phyloP scores from a whole-genome alignment of 257 asterid species.

The Solanum appendiculatum region DNA sequence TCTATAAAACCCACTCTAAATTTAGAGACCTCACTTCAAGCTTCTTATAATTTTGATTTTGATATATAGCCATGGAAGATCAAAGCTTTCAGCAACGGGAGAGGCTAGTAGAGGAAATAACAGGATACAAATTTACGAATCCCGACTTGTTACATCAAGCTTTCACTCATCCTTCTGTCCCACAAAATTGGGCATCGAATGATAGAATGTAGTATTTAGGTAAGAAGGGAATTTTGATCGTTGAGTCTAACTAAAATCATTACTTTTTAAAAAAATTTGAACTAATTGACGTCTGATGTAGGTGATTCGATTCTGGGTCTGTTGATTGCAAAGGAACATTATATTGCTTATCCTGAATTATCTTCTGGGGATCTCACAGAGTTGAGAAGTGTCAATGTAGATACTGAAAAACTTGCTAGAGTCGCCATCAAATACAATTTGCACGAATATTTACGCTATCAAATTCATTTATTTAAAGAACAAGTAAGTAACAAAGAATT shows the following conservation, averaged over 20 bases:
- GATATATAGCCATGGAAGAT: not conserved
- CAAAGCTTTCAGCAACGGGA: not conserved
- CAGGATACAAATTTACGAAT: slow-evolving; percentile 27
- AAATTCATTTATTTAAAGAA: not conserved
- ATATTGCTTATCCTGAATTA: slow-evolving; percentile 16
- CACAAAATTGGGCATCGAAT: not conserved
- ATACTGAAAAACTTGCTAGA: slow-evolving; percentile 57
- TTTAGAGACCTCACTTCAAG: not conserved
- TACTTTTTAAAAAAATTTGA: too few relatives aligned
- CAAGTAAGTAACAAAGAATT: slow-evolving; percentile 18
- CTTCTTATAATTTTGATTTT: not conserved
- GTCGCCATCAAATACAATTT: slow-evolving; percentile 23
- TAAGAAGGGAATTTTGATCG: not conserved
- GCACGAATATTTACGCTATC: slow-evolving; percentile 21
- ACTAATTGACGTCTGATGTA: not conserved
- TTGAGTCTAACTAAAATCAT: not conserved
- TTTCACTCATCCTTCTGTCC: slow-evolving; percentile 27
- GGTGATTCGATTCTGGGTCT: slow-evolving; percentile 22
- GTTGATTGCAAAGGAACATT: slow-evolving; percentile 13
- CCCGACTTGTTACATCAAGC: slow-evolving; percentile 21
- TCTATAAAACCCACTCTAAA: not conserved
- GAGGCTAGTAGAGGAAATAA: not conserved
- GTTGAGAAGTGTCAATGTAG: slow-evolving; percentile 48
- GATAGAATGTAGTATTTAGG: slow-evolving; percentile 38
- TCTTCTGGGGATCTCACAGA: slow-evolving; percentile 23